Percentiles rank a stretch among this genome's conserved stretches.
Evolutionary conservation across 2,329 filamentous ascomycete species (phyloP).

Genomic region (Aspergillus brunneoviolaceus): DNA sequence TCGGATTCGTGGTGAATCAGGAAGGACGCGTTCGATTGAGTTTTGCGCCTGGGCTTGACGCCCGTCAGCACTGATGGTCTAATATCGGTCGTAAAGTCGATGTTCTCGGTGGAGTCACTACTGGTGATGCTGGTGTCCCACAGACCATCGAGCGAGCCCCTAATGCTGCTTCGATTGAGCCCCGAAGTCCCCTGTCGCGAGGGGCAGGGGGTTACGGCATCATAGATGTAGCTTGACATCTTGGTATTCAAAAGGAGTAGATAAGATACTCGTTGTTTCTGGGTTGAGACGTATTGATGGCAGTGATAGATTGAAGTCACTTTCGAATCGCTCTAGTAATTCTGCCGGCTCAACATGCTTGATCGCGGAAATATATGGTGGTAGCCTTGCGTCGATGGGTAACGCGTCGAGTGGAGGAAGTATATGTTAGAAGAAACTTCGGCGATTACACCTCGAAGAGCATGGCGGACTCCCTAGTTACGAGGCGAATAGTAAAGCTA

Average conservation of each 20-base stretch:
- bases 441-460: background rate
- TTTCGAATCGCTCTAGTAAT: background rate
- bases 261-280: no score
- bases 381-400: background rate
- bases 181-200: slow-evolving; percentile 24
- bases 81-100: slow-evolving; percentile 45
- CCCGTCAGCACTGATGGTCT: slow-evolving; percentile 29
- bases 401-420: background rate
- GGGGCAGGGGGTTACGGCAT: slow-evolving; percentile 37
- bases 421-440: background rate
- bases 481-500: background rate
- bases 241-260: background rate
- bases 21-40: slow-evolving; percentile 30
- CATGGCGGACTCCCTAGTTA: background rate
- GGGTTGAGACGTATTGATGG: no score
- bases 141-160: slow-evolving; percentile 23
- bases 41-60: slow-evolving; percentile 31
- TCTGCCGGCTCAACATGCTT: background rate
- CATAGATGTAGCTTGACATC: slow-evolving; percentile 22
- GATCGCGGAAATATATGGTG: background rate
- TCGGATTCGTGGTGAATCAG: slow-evolving; percentile 41
- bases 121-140: slow-evolving; percentile 26
- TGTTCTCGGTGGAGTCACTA: slow-evolving; percentile 37
- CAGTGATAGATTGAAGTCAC: no score
- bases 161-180: slow-evolving; percentile 16